phyloP scores from a whole-genome alignment of 352 stramenopile species.

The Sclerospora graminicola region DNA sequence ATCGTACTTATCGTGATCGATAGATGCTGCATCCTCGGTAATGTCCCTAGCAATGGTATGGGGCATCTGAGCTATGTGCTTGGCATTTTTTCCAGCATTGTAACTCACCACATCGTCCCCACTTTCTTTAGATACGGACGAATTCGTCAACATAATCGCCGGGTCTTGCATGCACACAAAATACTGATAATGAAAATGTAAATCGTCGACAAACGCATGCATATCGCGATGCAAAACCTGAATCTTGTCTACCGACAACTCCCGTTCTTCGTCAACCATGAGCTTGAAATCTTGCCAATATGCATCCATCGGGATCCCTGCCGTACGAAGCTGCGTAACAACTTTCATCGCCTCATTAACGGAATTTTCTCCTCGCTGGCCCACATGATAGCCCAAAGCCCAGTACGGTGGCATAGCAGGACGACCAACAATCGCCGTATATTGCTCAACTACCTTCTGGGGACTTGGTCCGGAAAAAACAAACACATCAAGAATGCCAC shows the following conservation, averaged over 20 bases:
- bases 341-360: constrained; percentile 17
- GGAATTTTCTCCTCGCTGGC: constrained; percentile 20
- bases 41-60: neutral
- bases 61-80: neutral
- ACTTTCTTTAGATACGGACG: constrained; percentile 1
- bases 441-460: constrained; percentile 53
- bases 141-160: constrained; percentile 27
- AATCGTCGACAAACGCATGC: constrained; percentile 50
- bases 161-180: constrained; percentile 62
- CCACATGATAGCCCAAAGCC: constrained; percentile 79
- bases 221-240: constrained; percentile 37
- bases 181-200: constrained; percentile 77
- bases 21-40: neutral
- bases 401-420: constrained; percentile 77
- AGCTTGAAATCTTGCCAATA: constrained; percentile 74
- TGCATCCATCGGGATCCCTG: constrained; percentile 60
- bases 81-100: neutral
- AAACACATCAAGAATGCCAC: constrained; percentile 76
- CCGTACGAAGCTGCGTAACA: constrained; percentile 22
- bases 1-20: neutral
- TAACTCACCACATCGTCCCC: constrained; percentile 4
- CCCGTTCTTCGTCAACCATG: constrained; percentile 15
- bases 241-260: constrained; percentile 54
- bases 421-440: constrained; percentile 61
- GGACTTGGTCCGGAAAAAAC: constrained; percentile 59